These are phyloP conservation scores for Oryza glaberrima DNA, from an alignment of 176 grass and related monocot species.

Conservation along the genomic window DNA sequence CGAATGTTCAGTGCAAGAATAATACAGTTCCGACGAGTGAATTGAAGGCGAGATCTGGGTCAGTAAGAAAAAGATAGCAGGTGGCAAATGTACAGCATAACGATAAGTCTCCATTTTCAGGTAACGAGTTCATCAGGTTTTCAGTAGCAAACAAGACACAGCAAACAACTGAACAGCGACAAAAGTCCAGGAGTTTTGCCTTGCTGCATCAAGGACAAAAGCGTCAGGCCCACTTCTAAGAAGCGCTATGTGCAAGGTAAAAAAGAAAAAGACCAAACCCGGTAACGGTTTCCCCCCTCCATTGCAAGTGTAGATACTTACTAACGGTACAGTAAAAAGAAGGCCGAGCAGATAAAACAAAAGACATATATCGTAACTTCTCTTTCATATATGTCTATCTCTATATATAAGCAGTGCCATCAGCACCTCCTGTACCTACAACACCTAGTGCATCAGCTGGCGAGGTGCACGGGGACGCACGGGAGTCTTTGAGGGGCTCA, in stretches of 20 bases:
- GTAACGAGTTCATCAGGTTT: constrained; percentile 33
- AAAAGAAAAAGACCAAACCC: constrained; percentile 44
- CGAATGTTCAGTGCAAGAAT: background rate
- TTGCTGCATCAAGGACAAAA: constrained; percentile 59
- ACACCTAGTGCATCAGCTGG: constrained; percentile 67
- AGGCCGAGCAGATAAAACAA: constrained; percentile 38
- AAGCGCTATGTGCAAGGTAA: constrained; percentile 67
- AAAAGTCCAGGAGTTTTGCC: constrained; percentile 58
- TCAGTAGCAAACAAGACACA: constrained; percentile 50
- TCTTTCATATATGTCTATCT: constrained; percentile 66
- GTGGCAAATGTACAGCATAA: constrained; percentile 30
- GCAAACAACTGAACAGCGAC: constrained; percentile 68
- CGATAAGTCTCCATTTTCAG: constrained; percentile 37
- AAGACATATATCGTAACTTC: constrained; percentile 62
- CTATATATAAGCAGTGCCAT: constrained; percentile 75
- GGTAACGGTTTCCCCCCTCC: constrained; percentile 25
- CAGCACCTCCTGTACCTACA: constrained; percentile 78
- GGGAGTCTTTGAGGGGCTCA: constrained; percentile 98
- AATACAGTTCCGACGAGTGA: background rate
- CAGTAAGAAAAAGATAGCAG: background rate
- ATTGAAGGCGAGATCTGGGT: background rate
- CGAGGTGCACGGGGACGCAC: constrained; percentile 90
- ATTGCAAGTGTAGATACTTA: constrained; percentile 36
- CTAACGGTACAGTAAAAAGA: constrained; percentile 33
- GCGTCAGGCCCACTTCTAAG: constrained; percentile 48